Evolutionary conservation across 2,329 filamentous ascomycete genomes (phyloP), one percentile per base, ranked within the genome.

Genomic region (Colletotrichum acutatum): DNA sequence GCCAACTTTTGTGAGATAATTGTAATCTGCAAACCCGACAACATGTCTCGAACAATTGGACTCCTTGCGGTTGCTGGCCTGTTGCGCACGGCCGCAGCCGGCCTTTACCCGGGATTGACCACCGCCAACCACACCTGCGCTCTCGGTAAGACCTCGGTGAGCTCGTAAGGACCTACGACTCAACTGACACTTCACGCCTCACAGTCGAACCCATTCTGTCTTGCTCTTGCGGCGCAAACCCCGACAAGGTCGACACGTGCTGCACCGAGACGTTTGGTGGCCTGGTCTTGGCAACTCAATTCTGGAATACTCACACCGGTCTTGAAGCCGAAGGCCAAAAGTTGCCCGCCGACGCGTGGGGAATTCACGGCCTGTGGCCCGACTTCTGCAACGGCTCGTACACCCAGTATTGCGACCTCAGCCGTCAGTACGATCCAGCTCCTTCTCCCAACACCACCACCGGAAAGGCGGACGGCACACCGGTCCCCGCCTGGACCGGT

Each of bases 331-430:
- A 87, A 68, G 89, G 89, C 11, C 90, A 93, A 78, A 78, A 90
- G 26, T 84, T 92, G 8, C 91, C 91, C 1, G 79, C 82, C 57
- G 81, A 90, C 56, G 83, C 85, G 3, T 93, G 89, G 88, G 89
- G 87, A 0, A 83, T 92, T 12, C 90, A 92, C 76, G 90, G 90
- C 19, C 80, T 90, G 1, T 91, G 89, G 89, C 87, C 85, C 11
- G 85, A 87, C 75, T 86, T 85, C 75, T 87, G 85, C 78, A 83
- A 86, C 74, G 84, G 83, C 59, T 87, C 85, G 0, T 93, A 90
- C 78, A 92, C 90, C 0, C 90, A 93, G 74, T 93, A 92, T 80
- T 93, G 91, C 81, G 91, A 93, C 77, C 78, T 91, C 62, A 86
- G 79, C 65, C 88, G 91, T 0, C 91, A 93, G 80, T 93, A 91